Evolutionary conservation across 2,329 filamentous ascomycete species (phyloP).

Genomic region (Colletotrichum orchidophilum): DNA sequence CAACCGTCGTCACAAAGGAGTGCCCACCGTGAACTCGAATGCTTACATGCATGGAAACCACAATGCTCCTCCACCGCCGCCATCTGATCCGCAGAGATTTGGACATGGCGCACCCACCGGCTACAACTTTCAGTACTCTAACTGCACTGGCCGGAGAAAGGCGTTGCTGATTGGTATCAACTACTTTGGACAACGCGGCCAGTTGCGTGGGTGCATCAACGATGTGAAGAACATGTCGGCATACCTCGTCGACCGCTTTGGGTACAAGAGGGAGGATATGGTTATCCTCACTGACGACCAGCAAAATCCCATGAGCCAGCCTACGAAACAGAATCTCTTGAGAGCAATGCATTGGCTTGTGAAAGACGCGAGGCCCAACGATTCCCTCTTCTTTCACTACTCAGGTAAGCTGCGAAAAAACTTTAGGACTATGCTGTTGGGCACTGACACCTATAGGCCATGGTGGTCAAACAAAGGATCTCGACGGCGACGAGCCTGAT

Average conservation of each 20-base stretch:
- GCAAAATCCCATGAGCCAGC: conserved; percentile 96
- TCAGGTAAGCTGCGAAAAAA: conserved; percentile 69
- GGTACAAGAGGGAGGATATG: conserved; percentile 96
- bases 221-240: conserved; percentile 97
- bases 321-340: conserved; percentile 93
- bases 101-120: conserved; percentile 81
- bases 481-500: conserved; percentile 83
- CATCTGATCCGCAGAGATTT: conserved; percentile 74
- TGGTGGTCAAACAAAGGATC: conserved; percentile 82
- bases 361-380: conserved; percentile 90
- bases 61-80: conserved; percentile 71
- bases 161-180: conserved; percentile 95
- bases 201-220: conserved; percentile 94
- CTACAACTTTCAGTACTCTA: conserved; percentile 91
- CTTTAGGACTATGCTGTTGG: conserved; percentile 13
- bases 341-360: conserved; percentile 98
- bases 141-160: conserved; percentile 88
- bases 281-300: conserved; percentile 96
- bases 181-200: conserved; percentile 92
- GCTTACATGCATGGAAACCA: conserved; percentile 66
- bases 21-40: conserved; percentile 58
- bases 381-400: conserved; percentile 98
- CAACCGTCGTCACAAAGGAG: conserved; percentile 40
- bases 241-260: conserved; percentile 88
- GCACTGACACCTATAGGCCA: conserved; percentile 61